These are phyloP conservation scores for Incumbomyces lentus DNA, from an alignment of 2,329 filamentous ascomycete genomes.

Conservation along the genomic window DNA sequence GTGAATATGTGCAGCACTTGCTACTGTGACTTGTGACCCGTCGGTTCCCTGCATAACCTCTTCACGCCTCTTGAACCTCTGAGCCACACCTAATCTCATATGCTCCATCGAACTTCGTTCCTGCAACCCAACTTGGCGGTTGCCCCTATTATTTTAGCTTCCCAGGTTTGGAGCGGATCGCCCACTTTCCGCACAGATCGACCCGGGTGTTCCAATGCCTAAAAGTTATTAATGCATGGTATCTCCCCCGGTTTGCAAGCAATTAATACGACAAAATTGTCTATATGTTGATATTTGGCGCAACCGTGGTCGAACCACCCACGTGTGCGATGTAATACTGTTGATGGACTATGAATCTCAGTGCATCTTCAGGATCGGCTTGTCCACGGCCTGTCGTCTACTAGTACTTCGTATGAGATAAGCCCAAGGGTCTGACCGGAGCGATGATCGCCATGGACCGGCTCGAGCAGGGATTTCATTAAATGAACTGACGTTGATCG, in stretches of 20 bases:
- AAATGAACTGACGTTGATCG: not conserved
- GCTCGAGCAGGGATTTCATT: not conserved
- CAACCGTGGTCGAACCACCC: no score
- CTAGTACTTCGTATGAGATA: not conserved
- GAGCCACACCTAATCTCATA: constrained; percentile 5
- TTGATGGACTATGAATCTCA: no score
- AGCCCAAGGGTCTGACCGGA: not conserved
- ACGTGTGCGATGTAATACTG: no score
- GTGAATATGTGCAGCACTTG: not conserved
- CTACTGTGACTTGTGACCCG: constrained; percentile 4
- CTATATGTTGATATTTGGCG: no score
- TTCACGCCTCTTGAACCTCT: not conserved
- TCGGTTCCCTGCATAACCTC: not conserved
- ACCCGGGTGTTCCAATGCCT: not conserved
- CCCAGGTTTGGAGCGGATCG: not conserved
- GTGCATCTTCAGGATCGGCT: no score
- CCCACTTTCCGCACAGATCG: constrained; percentile 2
- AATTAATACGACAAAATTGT: no score
- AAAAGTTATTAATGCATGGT: no score
- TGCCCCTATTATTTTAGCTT: constrained; percentile 6
- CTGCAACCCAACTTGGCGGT: not conserved
- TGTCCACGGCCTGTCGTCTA: not conserved
- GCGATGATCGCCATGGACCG: not conserved
- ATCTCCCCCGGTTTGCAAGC: no score
- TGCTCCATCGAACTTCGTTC: not conserved